Conservation (phyloP, 306 rosid genomes). For the Cucumis melo region DNA sequence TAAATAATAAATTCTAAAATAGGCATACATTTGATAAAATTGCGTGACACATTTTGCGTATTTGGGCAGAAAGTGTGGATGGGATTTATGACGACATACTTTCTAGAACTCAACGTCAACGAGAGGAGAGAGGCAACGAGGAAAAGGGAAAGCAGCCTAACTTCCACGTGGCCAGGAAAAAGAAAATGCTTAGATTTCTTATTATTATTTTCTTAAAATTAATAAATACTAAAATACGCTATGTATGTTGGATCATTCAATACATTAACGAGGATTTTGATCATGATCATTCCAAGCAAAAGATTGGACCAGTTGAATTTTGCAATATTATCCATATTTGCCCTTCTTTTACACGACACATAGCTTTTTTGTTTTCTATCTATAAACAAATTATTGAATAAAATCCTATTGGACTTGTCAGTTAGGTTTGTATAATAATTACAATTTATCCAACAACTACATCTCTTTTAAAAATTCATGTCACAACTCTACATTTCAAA, state of each 20-base stretch:
- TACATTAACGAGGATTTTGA: not conserved
- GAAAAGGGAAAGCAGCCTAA: not conserved
- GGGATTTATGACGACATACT: conserved; percentile 1
- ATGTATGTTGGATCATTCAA: not conserved
- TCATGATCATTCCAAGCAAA: not conserved
- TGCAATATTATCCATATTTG: not conserved
- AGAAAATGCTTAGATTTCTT: not conserved
- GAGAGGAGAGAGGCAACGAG: not conserved
- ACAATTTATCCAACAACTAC: too few species aligned
- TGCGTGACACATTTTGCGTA: not conserved
- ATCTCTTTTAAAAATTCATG: too few species aligned
- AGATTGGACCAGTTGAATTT: not conserved
- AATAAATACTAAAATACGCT: not conserved
- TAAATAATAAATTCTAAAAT: not conserved
- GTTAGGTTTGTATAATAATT: not conserved
- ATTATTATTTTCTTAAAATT: not conserved
- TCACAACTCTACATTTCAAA: too few species aligned
- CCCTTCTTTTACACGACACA: not conserved
- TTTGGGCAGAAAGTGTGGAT: not conserved
- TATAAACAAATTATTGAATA: not conserved
- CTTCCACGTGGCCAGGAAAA: not conserved
- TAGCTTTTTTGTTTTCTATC: not conserved
- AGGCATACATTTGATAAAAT: not conserved
- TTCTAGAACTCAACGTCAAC: conserved; percentile 1
- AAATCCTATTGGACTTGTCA: not conserved